Evolutionary conservation across 495 filamentous ascomycete genomes (phyloP), one percentile per base, ranked within the genome.

Genomic region (Aspergillus indologenus): DNA sequence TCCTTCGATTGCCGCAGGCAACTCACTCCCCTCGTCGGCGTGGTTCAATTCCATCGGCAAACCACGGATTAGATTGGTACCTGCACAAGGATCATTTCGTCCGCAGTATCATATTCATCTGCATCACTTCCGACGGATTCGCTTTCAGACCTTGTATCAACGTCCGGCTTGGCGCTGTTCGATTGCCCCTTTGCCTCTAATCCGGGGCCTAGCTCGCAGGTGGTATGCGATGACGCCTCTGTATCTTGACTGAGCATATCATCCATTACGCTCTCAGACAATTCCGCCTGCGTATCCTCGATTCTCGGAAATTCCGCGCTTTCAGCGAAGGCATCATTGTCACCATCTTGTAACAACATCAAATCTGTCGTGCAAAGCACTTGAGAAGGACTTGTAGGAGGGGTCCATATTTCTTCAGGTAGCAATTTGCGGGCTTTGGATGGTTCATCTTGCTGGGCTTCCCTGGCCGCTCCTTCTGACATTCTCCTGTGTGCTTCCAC

Each of bases 81-180:
- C 20, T 42, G 57, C 26, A 59, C 14, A 54, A 58, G 48, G n/a
- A 68, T 58, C 62, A 68, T 40, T 23, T 62, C 48, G 45, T 62
- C 60, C 45, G n/a, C 20, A 24, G 21, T 14, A 15, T 42, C 24
- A 22, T 45, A 45, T 29, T 54, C 57, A 23, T 56, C 49, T 17
- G 44, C 52, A 18, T 45, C 19, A 31, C 23, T 29, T 29, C 18
- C 48, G 14, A 15, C 31, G 17, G 22, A n/a, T n/a, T 18, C 22
- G 15, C n/a, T 20, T 23, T 31, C 48, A 11, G 23, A 29, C 9
- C 15, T 19, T 15, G n/a, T n/a, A 1, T 29, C 21, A 1, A 8
- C 49, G 26, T 51, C 52, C 53, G 31, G 48, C 49, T 7, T 21
- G 14, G n/a, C 46, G 12, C 1, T 19, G 31, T 17, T 20, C 5